phyloP scores from a whole-genome alignment of 2,329 filamentous ascomycete genomes.

The Amauroascus verrucosus region DNA sequence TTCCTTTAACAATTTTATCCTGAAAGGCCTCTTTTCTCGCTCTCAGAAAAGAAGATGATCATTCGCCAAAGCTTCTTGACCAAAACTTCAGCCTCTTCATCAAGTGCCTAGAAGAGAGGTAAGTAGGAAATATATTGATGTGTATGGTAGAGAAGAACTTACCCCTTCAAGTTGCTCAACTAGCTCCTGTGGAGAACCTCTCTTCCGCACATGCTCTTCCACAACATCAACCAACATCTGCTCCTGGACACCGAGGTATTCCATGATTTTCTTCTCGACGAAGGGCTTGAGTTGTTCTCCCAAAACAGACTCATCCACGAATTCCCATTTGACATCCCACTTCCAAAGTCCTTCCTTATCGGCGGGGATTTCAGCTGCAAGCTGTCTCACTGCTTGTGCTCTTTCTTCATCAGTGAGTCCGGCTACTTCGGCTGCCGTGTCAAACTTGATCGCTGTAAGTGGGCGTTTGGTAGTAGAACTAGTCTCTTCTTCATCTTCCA shows the following conservation, averaged over 20 bases:
- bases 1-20: constrained; percentile 36
- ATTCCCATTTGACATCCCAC: constrained; percentile 91
- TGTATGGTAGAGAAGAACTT: constrained; percentile 30
- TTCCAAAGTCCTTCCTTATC: constrained; percentile 79
- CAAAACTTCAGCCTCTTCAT: constrained; percentile 86
- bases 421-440: constrained; percentile 54
- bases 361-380: constrained; percentile 82
- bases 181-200: constrained; percentile 64
- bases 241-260: constrained; percentile 92
- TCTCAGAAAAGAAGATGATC: constrained; percentile 95
- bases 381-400: constrained; percentile 64
- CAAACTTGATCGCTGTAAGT: constrained; percentile 73
- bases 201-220: constrained; percentile 70
- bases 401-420: constrained; percentile 79
- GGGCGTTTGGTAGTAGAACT: constrained; percentile 59
- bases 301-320: constrained; percentile 69
- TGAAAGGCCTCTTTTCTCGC: constrained; percentile 77
- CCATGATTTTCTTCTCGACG: constrained; percentile 95
- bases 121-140: constrained; percentile 25
- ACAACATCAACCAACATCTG: constrained; percentile 90
- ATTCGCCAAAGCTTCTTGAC: constrained; percentile 98
- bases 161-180: constrained; percentile 78
- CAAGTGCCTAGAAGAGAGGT: constrained; percentile 55
- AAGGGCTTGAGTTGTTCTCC: constrained; percentile 83
- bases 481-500: constrained; percentile 90